These are phyloP conservation scores for Fusarium udum DNA, from an alignment of 2,329 filamentous ascomycete species.

Conservation along the genomic window DNA sequence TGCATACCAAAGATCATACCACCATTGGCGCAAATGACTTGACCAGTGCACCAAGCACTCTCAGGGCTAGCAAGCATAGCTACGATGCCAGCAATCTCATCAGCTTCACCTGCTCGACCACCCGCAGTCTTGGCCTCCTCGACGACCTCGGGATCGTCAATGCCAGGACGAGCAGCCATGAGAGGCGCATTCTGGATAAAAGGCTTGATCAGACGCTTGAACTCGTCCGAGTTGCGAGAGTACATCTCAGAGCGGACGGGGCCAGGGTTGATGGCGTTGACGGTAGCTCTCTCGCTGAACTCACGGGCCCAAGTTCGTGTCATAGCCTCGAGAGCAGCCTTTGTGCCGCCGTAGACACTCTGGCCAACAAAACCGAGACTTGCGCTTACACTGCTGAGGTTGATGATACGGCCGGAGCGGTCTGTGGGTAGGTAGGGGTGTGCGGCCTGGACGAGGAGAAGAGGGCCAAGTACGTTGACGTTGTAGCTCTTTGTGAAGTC, in stretches of 20 bases:
- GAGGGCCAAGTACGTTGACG: slow-evolving; percentile 81
- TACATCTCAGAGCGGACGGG: slow-evolving; percentile 63
- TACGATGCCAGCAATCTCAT: slow-evolving; percentile 40
- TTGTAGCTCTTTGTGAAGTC: slow-evolving; percentile 77
- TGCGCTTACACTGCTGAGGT: slow-evolving; percentile 61
- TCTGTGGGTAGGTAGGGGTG: slow-evolving; percentile 75
- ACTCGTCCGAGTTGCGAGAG: slow-evolving; percentile 44
- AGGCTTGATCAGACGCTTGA: slow-evolving; percentile 43
- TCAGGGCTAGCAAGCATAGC: slow-evolving; percentile 41
- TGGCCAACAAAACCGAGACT: slow-evolving; percentile 60
- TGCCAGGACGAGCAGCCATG: slow-evolving; percentile 38
- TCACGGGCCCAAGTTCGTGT: slow-evolving; percentile 65
- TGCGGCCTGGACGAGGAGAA: slow-evolving; percentile 78
- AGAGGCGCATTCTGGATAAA: slow-evolving; percentile 44
- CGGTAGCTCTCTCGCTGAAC: slow-evolving; percentile 60
- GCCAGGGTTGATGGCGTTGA: slow-evolving; percentile 65
- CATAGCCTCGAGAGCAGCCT: slow-evolving; percentile 65
- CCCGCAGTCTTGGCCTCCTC: slow-evolving; percentile 43
- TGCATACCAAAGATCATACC: slow-evolving; percentile 45
- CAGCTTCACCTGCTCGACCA: slow-evolving; percentile 41
- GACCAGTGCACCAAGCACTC: slow-evolving; percentile 43
- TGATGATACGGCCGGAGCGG: slow-evolving; percentile 67
- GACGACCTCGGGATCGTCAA: slow-evolving; percentile 39
- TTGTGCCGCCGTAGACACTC: slow-evolving; percentile 63
- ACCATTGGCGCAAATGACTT: slow-evolving; percentile 44